Conservation (phyloP, 1,284 basidiomycete species). For the Exsudoporus floridanus region DNA sequence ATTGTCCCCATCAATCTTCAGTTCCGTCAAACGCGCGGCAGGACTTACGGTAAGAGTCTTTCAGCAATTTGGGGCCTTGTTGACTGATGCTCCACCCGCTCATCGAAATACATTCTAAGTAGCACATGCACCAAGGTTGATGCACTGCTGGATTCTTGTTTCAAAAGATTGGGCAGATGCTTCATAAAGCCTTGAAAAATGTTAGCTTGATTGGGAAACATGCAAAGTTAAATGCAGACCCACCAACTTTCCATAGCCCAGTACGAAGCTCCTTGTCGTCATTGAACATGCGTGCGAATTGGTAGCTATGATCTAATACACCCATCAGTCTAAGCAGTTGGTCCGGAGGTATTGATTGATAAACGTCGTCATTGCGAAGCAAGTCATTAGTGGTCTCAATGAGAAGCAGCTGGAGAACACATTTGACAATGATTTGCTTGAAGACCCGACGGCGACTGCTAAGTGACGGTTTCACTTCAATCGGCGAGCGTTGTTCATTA, state of each 20-base stretch:
- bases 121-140: conserved; percentile 93
- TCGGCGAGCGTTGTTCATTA: conserved; percentile 46
- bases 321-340: conserved; percentile 92
- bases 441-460: conserved; percentile 86
- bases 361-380: conserved; percentile 89
- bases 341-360: conserved; percentile 91
- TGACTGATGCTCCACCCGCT: conserved; percentile 81
- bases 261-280: conserved; percentile 97
- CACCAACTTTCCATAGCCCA: conserved; percentile 98
- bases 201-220: conserved; percentile 2
- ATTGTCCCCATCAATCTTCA: conserved; percentile 8
- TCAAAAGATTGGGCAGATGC: conserved; percentile 95
- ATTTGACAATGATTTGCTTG: conserved; percentile 99
- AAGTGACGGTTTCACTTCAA: conserved; percentile 51
- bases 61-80: conserved; percentile 84
- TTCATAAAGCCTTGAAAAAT: conserved; percentile 90
- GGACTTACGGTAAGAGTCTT: conserved; percentile 83
- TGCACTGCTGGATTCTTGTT: conserved; percentile 97
- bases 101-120: conserved; percentile 91
- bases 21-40: not conserved
- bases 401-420: conserved; percentile 93
- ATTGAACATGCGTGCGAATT: conserved; percentile 96
- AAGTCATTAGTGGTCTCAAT: conserved; percentile 98
- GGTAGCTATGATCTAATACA: conserved; percentile 94
- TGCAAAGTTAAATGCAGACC: conserved; percentile 38